Evolutionary conservation across 2,329 filamentous ascomycete genomes (phyloP).

Genomic region (Calonectria multiphialidica): DNA sequence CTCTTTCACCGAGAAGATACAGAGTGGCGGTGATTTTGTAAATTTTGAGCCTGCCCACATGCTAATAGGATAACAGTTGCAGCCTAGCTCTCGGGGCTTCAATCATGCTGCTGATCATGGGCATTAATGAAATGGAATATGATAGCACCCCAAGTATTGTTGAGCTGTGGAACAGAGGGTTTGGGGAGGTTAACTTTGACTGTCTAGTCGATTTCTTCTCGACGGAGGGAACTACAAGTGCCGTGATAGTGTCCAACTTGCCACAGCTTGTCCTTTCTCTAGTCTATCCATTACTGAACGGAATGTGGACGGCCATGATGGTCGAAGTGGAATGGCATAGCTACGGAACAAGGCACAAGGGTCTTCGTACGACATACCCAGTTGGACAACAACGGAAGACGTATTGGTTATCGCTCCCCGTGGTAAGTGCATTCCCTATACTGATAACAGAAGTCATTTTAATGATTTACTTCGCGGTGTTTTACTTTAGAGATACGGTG

Average conservation of each 20-base stretch:
- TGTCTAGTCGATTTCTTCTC: neutral
- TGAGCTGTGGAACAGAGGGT: neutral
- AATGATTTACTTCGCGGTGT: neutral
- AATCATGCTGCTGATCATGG: neutral
- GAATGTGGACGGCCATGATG: neutral
- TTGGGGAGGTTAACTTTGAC: neutral
- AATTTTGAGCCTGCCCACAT: neutral
- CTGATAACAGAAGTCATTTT: neutral
- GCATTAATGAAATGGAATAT: neutral
- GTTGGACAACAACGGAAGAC: neutral
- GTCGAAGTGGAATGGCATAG: neutral
- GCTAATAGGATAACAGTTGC: neutral
- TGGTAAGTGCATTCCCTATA: neutral
- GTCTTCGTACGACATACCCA: neutral
- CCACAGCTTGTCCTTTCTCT: neutral
- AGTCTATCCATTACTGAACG: neutral
- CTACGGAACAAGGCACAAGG: neutral
- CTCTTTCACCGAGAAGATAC: neutral
- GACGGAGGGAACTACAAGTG: neutral
- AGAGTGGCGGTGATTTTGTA: neutral
- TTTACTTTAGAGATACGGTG: neutral
- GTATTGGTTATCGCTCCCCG: neutral
- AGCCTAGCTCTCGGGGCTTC: neutral
- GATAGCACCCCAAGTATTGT: neutral
- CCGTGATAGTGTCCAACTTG: neutral